A percentile compares a stretch with the other conserved stretches of the same genome.
These are phyloP conservation scores for Phaeosphaeriaceae sp. DNA, from an alignment of 2,329 filamentous ascomycete genomes.

Conservation along the genomic window DNA sequence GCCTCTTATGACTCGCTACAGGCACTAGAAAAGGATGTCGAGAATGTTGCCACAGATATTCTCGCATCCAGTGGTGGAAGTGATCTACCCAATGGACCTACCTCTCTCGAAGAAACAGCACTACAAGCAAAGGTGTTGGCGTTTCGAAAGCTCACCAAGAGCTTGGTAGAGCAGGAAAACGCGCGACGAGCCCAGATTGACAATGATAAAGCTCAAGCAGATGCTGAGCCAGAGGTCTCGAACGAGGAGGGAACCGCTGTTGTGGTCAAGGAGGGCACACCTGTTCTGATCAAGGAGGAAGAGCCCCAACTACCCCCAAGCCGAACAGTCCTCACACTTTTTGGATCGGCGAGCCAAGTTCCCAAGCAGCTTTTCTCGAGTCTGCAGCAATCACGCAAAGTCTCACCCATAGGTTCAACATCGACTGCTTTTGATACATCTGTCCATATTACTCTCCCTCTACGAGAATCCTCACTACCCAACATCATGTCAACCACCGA, in stretches of 20 bases:
- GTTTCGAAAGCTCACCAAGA: slow-evolving; percentile 41
- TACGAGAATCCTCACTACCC: slow-evolving; percentile 72
- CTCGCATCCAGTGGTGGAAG: slow-evolving; percentile 40
- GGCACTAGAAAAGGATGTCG: slow-evolving; percentile 52
- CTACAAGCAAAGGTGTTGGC: slow-evolving; percentile 42
- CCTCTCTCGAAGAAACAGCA: slow-evolving; percentile 44
- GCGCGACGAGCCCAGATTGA: slow-evolving; percentile 20
- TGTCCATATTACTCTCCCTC: slow-evolving; percentile 54
- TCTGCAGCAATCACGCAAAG: slow-evolving; percentile 64
- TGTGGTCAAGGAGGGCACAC: slow-evolving; percentile 25
- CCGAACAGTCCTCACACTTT: slow-evolving; percentile 74
- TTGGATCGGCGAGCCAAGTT: slow-evolving; percentile 71
- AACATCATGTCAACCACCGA: slow-evolving; percentile 75
- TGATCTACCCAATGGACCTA: slow-evolving; percentile 27
- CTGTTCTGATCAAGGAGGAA: slow-evolving; percentile 30
- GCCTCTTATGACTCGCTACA: slow-evolving; percentile 51
- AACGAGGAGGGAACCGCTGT: slow-evolving; percentile 19
- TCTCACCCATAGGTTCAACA: slow-evolving; percentile 39
- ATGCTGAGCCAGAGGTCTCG: slow-evolving; percentile 9
- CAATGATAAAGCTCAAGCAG: slow-evolving; percentile 8
- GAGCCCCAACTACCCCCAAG: slow-evolving; percentile 45
- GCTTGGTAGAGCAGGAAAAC: slow-evolving; percentile 38
- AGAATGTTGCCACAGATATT: slow-evolving; percentile 48
- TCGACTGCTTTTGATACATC: slow-evolving; percentile 48
- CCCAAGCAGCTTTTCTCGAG: slow-evolving; percentile 87